Percentiles rank a stretch among this genome's conserved stretches.
Evolutionary conservation across 371 early-diverging fungal species (phyloP).

Genomic region (Phascolomyces articulosus): DNA sequence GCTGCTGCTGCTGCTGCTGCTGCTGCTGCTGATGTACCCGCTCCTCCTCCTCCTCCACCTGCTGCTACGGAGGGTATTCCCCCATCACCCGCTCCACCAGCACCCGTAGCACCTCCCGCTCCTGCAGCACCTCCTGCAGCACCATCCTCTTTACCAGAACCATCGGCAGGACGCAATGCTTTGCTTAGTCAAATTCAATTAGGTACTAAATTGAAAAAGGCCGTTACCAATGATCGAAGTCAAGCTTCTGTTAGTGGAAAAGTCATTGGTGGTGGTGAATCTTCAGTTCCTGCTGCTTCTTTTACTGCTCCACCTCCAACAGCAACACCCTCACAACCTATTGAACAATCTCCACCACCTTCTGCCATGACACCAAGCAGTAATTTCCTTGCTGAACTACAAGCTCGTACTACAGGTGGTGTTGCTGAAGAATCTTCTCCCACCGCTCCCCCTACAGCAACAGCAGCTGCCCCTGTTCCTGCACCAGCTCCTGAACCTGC

Average conservation of each 20-base stretch:
- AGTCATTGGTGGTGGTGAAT: constrained; percentile 20
- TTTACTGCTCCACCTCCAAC: background rate
- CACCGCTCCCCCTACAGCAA: constrained; percentile 3
- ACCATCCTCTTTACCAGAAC: constrained; percentile 10
- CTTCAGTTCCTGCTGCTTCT: no score
- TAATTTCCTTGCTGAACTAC: constrained; percentile 35
- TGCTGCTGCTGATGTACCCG: background rate
- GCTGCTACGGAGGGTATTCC: constrained; percentile 15
- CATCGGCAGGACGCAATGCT: constrained; percentile 36
- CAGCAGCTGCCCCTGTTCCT: background rate
- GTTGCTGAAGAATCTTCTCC: no score
- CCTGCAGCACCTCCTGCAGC: background rate
- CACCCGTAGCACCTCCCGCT: constrained; percentile 15
- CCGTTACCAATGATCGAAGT: constrained; percentile 50
- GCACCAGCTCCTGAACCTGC: constrained; percentile 2
- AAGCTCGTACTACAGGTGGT: constrained; percentile 31
- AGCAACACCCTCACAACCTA: constrained; percentile 32
- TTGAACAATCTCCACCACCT: constrained; percentile 71
- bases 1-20: constrained; percentile 11
- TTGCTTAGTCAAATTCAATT: constrained; percentile 47
- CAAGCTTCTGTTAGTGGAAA: constrained; percentile 33
- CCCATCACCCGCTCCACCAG: constrained; percentile 23
- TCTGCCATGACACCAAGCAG: constrained; percentile 13
- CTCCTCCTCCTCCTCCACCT: constrained; percentile 27
- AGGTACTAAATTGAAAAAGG: constrained; percentile 35